A percentile compares a stretch with the other conserved stretches of the same genome.
Conservation (phyloP, 2,329 filamentous ascomycete species). For the Penicillium expansum region DNA sequence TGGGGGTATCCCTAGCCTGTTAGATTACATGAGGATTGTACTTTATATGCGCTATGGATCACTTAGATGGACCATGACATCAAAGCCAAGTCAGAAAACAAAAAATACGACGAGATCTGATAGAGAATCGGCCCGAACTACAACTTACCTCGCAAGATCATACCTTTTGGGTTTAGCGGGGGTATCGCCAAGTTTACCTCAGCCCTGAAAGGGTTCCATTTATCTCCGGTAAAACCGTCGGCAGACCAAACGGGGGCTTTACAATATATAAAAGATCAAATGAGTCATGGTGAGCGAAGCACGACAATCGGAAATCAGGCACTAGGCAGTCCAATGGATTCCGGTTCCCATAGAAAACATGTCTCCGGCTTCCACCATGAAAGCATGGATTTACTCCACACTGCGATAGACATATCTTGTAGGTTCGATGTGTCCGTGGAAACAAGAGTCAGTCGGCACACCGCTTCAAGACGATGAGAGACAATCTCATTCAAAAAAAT, state of each 20-base stretch:
- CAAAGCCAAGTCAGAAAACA: constrained; percentile 2
- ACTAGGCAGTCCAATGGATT: too few relatives aligned
- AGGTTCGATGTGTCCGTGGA: not conserved
- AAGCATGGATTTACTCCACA: not conserved
- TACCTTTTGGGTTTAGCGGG: constrained; percentile 28
- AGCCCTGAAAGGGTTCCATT: not conserved
- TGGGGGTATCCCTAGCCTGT: not conserved
- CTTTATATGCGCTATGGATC: not conserved
- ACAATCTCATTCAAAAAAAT: not conserved
- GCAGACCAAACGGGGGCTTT: not conserved
- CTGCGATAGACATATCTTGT: not conserved
- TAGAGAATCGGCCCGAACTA: constrained; percentile 16
- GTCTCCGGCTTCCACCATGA: not conserved
- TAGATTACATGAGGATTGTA: not conserved
- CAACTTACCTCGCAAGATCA: constrained; percentile 25
- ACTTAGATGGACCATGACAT: constrained; percentile 7
- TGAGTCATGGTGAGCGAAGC: too few relatives aligned
- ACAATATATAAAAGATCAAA: not conserved
- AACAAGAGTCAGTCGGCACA: too few relatives aligned
- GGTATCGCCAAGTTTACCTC: constrained; percentile 1
- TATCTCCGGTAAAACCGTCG: constrained; percentile 1
- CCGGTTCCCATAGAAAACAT: too few relatives aligned
- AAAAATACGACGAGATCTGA: constrained; percentile 7
- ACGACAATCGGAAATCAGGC: not conserved
- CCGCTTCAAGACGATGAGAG: not conserved